Percentiles rank a stretch among this genome's conserved stretches.
These are phyloP conservation scores for Schizochytrium sp. DNA, from an alignment of 108 stramenopile species.

Conservation along the genomic window DNA sequence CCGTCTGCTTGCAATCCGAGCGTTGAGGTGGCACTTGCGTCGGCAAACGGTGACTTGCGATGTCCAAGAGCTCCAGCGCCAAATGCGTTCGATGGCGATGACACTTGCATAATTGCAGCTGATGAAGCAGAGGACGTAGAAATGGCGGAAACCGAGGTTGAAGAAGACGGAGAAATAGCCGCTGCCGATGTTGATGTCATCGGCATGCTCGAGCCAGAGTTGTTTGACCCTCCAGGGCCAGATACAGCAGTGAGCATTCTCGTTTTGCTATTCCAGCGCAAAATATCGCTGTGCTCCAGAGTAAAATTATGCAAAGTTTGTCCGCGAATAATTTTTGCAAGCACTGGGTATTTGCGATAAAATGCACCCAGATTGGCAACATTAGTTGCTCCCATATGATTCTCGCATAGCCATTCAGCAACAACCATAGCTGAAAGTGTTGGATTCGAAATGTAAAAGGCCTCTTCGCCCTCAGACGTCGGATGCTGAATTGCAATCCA, in stretches of 20 bases:
- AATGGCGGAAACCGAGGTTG: background rate
- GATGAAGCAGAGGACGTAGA: too few species aligned
- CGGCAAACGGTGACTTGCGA: background rate
- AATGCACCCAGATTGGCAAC: constrained; percentile 11
- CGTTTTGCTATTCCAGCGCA: constrained; percentile 43
- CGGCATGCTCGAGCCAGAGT: background rate
- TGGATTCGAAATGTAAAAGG: constrained; percentile 2
- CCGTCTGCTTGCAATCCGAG: constrained; percentile 15
- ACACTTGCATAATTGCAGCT: too few species aligned
- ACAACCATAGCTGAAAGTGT: constrained; percentile 8
- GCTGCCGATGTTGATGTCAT: background rate
- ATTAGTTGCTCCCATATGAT: background rate
- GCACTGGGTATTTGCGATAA: constrained; percentile 1
- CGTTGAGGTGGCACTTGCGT: background rate
- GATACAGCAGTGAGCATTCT: constrained; percentile 19
- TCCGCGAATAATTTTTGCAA: constrained; percentile 3
- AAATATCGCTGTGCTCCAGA: constrained; percentile 32
- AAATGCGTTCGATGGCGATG: background rate
- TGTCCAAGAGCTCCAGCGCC: background rate
- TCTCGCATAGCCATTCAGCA: constrained; percentile 8
- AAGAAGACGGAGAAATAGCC: background rate
- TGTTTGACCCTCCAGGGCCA: too few species aligned
- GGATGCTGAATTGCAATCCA: constrained; percentile 26
- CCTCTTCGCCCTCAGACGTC: background rate
- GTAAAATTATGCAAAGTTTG: constrained; percentile 43